phyloP scores from a whole-genome alignment of 805 yeast species.

The Candida michaelii region DNA sequence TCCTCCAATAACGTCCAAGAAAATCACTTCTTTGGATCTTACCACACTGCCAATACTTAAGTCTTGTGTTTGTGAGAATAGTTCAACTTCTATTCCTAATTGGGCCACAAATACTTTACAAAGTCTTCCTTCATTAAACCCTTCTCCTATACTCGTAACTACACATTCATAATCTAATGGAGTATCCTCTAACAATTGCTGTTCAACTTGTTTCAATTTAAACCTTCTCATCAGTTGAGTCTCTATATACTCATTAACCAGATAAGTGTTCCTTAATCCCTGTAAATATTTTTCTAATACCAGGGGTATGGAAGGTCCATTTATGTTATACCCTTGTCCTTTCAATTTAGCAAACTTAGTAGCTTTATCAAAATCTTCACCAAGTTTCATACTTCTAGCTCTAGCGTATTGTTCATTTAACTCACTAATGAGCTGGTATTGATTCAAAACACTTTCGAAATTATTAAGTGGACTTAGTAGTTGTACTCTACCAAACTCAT shows the following conservation, averaged over 20 bases:
- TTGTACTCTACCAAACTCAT: constrained; percentile 29
- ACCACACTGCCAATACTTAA: constrained; percentile 45
- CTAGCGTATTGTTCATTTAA: constrained; percentile 16
- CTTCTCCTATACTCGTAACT: constrained; percentile 33
- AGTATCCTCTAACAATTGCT: constrained; percentile 5
- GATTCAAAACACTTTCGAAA: constrained; percentile 31
- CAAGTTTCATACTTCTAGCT: constrained; percentile 2
- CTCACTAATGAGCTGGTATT: constrained; percentile 37
- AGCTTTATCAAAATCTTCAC: constrained; percentile 5
- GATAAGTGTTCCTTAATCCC: background rate
- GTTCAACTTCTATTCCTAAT: constrained; percentile 47
- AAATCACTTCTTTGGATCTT: constrained; percentile 44
- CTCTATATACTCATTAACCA: constrained; percentile 16
- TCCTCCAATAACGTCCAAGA: constrained; percentile 42
- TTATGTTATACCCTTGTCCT: constrained; percentile 33
- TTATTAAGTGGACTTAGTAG: constrained; percentile 23
- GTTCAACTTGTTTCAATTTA: constrained; percentile 24
- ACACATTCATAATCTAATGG: constrained; percentile 36
- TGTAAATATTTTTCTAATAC: constrained; percentile 14
- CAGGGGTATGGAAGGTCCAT: constrained; percentile 27
- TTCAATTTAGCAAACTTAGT: constrained; percentile 26
- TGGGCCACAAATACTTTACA: constrained; percentile 50
- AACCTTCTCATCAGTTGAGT: constrained; percentile 19
- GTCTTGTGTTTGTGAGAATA: constrained; percentile 20
- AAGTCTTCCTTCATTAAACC: constrained; percentile 21